These are phyloP conservation scores for Sporothrix pseudoabietina DNA, from an alignment of 2,329 filamentous ascomycete species.

Conservation along the genomic window DNA sequence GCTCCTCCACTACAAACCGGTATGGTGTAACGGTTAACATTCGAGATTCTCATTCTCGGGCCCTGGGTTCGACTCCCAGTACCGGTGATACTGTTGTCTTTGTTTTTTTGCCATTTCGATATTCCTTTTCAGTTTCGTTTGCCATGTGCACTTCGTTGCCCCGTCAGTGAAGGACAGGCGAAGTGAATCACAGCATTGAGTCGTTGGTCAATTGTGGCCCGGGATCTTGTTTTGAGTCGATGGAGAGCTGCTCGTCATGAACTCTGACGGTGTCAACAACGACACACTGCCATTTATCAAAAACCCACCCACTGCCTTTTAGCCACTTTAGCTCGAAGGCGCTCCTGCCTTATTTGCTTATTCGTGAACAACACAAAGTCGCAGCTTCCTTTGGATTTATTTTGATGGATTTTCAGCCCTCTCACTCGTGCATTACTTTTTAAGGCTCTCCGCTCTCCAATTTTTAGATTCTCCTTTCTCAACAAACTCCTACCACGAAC, in stretches of 20 bases:
- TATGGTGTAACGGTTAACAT: slow-evolving; percentile 38
- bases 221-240: background rate
- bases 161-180: background rate
- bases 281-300: background rate
- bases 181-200: background rate
- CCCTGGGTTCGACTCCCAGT: slow-evolving; percentile 38
- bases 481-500: no score
- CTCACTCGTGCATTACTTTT: background rate
- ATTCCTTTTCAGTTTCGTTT: background rate
- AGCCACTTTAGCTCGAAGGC: background rate
- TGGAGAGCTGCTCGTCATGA: background rate
- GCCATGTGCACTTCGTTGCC: background rate
- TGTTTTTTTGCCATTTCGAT: background rate
- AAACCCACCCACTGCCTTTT: no score
- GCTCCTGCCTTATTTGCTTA: slow-evolving; percentile 5
- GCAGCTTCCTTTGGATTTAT: background rate
- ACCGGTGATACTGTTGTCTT: slow-evolving; percentile 31
- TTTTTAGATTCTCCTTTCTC: background rate
- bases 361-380: background rate
- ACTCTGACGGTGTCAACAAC: background rate
- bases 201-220: background rate
- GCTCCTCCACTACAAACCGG: slow-evolving; percentile 28
- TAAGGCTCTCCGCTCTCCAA: background rate
- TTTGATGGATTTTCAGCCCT: background rate
- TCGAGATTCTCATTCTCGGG: slow-evolving; percentile 37